Base-by-base conservation (phyloP, 805 yeast species). In the Kazachstania bromeliacearum region DNA sequence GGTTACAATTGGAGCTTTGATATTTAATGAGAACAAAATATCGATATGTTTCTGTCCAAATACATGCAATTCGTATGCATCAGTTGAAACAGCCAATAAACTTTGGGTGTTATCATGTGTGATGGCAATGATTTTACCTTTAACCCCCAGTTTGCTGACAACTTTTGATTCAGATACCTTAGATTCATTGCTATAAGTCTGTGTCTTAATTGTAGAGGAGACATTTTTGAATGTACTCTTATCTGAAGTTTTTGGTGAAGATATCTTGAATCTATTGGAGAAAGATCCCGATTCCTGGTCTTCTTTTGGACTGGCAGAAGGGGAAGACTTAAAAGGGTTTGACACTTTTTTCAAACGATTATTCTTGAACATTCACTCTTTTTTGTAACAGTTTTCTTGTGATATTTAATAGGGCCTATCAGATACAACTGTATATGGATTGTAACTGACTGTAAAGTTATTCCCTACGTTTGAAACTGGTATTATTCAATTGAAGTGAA, bases 21-120 rank as follows among this genome's bases (percentile, higher is more conserved):
- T 60, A 13, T 70, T 66, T 35, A 79, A 51, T 33, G 70, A 70
- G 45, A 85, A 66, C 8, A 72, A 72, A 13, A 74, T 80, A 43
- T 79, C 80, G 6, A 87, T 95, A 36, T 79, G 75, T 29, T 79
- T 77, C 50, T 82, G 89, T 2, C 97, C 97, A 53, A 77, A 79
- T 4, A 92, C 79, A 45, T 83, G 77, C n/a, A 92, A 66, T 31
- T 75, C 74, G 26, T 85, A 82, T 5, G 62, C 52, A 22, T 68
- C 75, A 0, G 95, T 85, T 3, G 85, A 79, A 0, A 85, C 63
- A 0, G 96, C 96, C 46, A 87, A 59, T 19, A 92, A 66, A 36
- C 92, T 75, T 57, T 92, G 98, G 1, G 84, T 77, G 3, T 94
- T 94, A 55, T 92, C 97, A 59, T 70, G 83, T 0, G 92, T 94